phyloP scores from a whole-genome alignment of 2,329 filamentous ascomycete genomes.

The Neophaeococcomyces mojaviensis region DNA sequence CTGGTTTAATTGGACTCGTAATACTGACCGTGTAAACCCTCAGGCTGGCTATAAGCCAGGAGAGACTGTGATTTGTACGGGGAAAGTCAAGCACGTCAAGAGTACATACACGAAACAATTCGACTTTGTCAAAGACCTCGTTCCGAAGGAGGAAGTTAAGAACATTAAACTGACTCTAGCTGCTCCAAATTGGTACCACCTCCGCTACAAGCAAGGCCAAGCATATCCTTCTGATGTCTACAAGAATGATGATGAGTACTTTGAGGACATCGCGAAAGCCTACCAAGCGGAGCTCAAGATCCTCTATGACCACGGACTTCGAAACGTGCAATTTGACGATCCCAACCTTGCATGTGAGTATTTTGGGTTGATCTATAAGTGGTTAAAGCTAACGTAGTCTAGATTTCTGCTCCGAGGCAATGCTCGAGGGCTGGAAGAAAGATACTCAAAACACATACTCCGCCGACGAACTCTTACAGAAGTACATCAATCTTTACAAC shows the following conservation, averaged over 20 bases:
- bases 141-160: constrained; percentile 49
- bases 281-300: constrained; percentile 42
- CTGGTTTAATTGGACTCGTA: no score
- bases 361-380: not conserved
- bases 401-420: constrained; percentile 62
- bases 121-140: constrained; percentile 45
- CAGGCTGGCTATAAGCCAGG: constrained; percentile 34
- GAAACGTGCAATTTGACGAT: constrained; percentile 56
- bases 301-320: constrained; percentile 50
- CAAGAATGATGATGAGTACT: constrained; percentile 47
- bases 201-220: constrained; percentile 42
- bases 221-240: constrained; percentile 46
- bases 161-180: constrained; percentile 57
- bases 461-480: constrained; percentile 60
- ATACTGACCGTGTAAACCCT: no score
- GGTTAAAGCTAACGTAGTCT: not conserved
- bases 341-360: constrained; percentile 53
- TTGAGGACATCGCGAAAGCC: constrained; percentile 52
- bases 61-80: constrained; percentile 42
- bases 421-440: constrained; percentile 57
- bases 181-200: constrained; percentile 56
- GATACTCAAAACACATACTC: constrained; percentile 58
- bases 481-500: constrained; percentile 66
- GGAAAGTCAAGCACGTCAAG: constrained; percentile 45
- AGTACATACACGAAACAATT: constrained; percentile 39